Evolutionary conservation across 495 filamentous ascomycete species (phyloP), one percentile per base, ranked within the genome.

Genomic region (Schizothecium vesticola): DNA sequence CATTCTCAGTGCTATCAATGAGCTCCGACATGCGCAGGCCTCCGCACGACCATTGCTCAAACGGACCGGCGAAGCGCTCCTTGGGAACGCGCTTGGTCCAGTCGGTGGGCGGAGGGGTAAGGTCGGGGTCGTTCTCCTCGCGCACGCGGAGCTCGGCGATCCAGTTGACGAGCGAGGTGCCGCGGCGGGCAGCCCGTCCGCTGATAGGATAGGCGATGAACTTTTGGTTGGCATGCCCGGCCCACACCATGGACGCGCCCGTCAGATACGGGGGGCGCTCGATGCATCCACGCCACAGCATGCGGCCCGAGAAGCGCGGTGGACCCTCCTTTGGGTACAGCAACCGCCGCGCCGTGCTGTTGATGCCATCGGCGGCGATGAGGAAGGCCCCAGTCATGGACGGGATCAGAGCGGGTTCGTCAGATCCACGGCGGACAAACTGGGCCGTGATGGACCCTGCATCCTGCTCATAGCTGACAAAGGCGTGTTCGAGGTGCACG

Each of bases 151-250:
- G 59, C 59, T 76, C 74, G 24, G 72, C 72, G 56, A 77, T 76
- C 75, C 75, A 77, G 56, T 77, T 76, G 19, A 77, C 72, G 13
- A 77, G 64, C 24, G 67, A 71, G n/a, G 59, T 55, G 22, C 75
- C 75, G 19, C 71, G 70, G 12, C 66, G 33, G 19, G 71, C 72
- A 1, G 75, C 71, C 29, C 70, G 64, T 29, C 68, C 56, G n/a
- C 70, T 66, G 51, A 76, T 75, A 24, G 75, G 75, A 33, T 77
- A 77, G 16, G 75, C 75, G 59, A 77, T 74, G 65, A 77, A 77
- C 65, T 76, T 76, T 59, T 76, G 75, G 61, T 76, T 72, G 9
- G 74, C 74, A 36, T 77, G 74, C 0, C 75, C 75, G n/a, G 74
- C 75, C 75, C 74, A 76, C 3, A 76, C 69, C 74, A 77, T 76